Evolutionary conservation across 2,329 filamentous ascomycete species (phyloP).

Genomic region (Eutypa lata): DNA sequence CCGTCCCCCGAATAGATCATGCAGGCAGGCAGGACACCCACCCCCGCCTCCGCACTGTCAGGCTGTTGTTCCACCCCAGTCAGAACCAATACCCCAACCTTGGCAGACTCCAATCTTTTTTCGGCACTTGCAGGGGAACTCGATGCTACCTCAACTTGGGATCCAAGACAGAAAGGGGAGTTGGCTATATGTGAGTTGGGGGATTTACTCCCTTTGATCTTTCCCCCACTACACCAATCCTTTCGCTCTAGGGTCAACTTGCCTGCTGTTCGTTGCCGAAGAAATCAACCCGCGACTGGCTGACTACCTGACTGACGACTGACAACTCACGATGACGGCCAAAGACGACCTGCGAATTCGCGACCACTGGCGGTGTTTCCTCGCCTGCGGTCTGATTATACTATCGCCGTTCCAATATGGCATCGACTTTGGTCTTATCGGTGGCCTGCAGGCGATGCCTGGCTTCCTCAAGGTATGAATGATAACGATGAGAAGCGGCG

Average conservation of each 20-base stretch:
- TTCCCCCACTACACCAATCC: neutral
- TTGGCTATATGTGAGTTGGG: neutral
- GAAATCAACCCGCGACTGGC: neutral
- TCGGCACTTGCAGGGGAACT: slow-evolving; percentile 18
- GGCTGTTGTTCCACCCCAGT: neutral
- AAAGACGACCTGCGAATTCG: slow-evolving; percentile 26
- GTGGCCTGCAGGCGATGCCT: slow-evolving; percentile 48
- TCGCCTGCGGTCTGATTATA: slow-evolving; percentile 45
- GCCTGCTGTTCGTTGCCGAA: too few species aligned
- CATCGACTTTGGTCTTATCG: slow-evolving; percentile 48
- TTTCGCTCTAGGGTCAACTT: neutral
- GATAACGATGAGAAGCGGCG: too few species aligned
- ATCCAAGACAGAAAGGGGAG: neutral
- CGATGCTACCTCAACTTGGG: slow-evolving; percentile 5
- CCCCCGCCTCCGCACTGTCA: neutral
- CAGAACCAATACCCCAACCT: neutral
- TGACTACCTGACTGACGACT: too few species aligned
- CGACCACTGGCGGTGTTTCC: slow-evolving; percentile 43
- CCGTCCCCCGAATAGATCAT: neutral
- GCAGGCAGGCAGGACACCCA: too few species aligned
- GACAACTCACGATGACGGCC: slow-evolving; percentile 10
- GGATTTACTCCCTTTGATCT: too few species aligned
- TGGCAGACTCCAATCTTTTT: neutral
- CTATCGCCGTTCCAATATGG: slow-evolving; percentile 52
- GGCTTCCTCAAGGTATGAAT: slow-evolving; percentile 42